phyloP scores from a whole-genome alignment of 495 filamentous ascomycete genomes.

The Xylaria intraflava region DNA sequence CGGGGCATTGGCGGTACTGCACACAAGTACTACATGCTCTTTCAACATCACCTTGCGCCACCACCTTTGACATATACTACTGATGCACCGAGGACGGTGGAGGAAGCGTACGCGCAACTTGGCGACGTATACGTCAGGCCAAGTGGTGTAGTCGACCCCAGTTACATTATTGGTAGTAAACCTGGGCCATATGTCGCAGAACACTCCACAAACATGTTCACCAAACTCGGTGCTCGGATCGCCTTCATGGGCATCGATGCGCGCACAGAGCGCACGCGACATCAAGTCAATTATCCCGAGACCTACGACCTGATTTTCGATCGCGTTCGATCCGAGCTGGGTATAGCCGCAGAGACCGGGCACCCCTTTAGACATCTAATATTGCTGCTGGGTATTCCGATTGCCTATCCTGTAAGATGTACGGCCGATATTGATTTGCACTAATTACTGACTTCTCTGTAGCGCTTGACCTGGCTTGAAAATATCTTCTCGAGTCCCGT shows the following conservation, averaged over 20 bases:
- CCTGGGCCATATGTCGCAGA: slow-evolving; percentile 79
- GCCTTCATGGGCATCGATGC: slow-evolving; percentile 86
- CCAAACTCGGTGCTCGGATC: slow-evolving; percentile 75
- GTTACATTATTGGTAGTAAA: slow-evolving; percentile 70
- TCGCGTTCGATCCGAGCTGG: slow-evolving; percentile 59
- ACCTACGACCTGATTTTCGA: slow-evolving; percentile 80
- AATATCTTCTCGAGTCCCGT: slow-evolving; percentile 80
- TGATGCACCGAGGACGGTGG: slow-evolving; percentile 21
- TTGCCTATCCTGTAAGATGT: slow-evolving; percentile 69
- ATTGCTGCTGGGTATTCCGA: slow-evolving; percentile 82
- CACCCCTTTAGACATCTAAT: slow-evolving; percentile 73
- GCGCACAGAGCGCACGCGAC: slow-evolving; percentile 82
- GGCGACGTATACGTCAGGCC: slow-evolving; percentile 61
- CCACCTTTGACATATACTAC: slow-evolving; percentile 79
- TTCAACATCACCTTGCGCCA: slow-evolving; percentile 86
- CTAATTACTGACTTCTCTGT: not conserved
- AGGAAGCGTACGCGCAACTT: slow-evolving; percentile 58
- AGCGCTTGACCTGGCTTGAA: slow-evolving; percentile 84
- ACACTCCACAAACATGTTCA: slow-evolving; percentile 71
- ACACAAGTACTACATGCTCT: slow-evolving; percentile 87
- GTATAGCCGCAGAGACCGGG: slow-evolving; percentile 39
- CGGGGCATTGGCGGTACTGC: slow-evolving; percentile 81
- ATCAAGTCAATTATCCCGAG: slow-evolving; percentile 84
- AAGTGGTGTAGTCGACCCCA: slow-evolving; percentile 51
- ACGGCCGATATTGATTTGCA: not conserved